Evolutionary conservation across 2,329 filamentous ascomycete genomes (phyloP).

Genomic region (Aspergillus pseudoviridinutans): DNA sequence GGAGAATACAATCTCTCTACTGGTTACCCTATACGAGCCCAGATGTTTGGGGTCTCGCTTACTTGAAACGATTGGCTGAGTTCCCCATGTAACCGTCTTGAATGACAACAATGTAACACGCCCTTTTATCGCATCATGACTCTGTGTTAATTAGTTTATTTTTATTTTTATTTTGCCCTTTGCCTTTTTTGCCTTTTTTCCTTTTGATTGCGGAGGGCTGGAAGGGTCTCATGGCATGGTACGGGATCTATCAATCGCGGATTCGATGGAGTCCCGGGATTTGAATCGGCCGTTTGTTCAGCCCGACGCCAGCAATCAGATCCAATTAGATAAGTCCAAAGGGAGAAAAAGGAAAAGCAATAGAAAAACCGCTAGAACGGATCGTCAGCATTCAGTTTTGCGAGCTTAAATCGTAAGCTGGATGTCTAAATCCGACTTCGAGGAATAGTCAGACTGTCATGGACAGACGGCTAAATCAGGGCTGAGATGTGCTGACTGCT

Average conservation of each 20-base stretch:
- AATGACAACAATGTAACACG: neutral
- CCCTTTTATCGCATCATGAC: neutral
- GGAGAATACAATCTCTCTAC: neutral
- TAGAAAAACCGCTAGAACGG: neutral
- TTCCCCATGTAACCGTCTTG: neutral
- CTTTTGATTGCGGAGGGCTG: neutral
- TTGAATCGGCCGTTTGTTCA: neutral
- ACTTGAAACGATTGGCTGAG: neutral
- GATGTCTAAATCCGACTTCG: neutral
- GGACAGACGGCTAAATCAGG: neutral
- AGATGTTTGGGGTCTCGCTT: neutral
- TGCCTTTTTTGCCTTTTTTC: neutral
- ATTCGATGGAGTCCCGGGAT: neutral
- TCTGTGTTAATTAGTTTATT: neutral
- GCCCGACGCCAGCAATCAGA: slow-evolving; percentile 1
- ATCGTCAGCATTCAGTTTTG: slow-evolving; percentile 15
- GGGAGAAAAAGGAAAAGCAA: neutral
- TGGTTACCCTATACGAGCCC: neutral
- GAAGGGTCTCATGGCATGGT: neutral
- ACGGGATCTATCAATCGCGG: neutral
- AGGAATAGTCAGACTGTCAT: neutral
- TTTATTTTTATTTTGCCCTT: neutral
- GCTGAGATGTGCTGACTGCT: neutral
- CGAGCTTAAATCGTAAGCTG: neutral
- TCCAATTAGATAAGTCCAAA: neutral